A percentile compares a stretch with the other conserved stretches of the same genome.
Evolutionary conservation across 768 basidiomycete species (phyloP).

Genomic region (Trametes maxima): DNA sequence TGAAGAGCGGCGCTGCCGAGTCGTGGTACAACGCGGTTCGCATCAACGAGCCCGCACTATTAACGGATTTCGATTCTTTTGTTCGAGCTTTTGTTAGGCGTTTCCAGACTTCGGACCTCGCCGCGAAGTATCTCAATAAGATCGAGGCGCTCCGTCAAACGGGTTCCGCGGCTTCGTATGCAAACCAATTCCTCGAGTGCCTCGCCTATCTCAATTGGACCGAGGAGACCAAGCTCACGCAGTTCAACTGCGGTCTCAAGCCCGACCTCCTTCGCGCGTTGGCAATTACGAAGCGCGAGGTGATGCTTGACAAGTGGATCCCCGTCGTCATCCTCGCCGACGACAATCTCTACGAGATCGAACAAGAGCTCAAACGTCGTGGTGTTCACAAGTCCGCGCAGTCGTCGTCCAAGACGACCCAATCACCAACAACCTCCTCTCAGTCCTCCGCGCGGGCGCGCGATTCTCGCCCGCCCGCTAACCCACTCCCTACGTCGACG

Average conservation of each 20-base stretch:
- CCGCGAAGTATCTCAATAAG: slow-evolving; percentile 31
- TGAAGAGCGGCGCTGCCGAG: slow-evolving; percentile 34
- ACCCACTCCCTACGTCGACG: neutral
- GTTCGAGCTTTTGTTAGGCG: slow-evolving; percentile 31
- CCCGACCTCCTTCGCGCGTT: slow-evolving; percentile 28
- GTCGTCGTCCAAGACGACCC: neutral
- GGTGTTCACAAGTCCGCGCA: neutral
- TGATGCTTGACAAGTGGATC: slow-evolving; percentile 8
- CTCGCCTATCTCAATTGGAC: slow-evolving; percentile 32
- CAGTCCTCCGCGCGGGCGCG: neutral
- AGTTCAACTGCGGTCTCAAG: slow-evolving; percentile 38
- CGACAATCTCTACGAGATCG: slow-evolving; percentile 11
- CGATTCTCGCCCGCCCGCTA: neutral
- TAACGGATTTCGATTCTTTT: slow-evolving; percentile 33
- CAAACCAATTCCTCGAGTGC: slow-evolving; percentile 33
- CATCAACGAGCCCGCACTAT: slow-evolving; percentile 18
- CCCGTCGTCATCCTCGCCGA: slow-evolving; percentile 1
- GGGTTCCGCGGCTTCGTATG: slow-evolving; percentile 32
- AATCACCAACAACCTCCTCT: neutral
- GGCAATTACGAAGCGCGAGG: neutral
- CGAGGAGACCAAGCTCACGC: slow-evolving; percentile 38
- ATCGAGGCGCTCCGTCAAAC: slow-evolving; percentile 37
- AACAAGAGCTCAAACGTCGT: neutral
- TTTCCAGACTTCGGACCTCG: slow-evolving; percentile 35
- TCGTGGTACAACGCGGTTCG: slow-evolving; percentile 36